Conservation (phyloP, 805 yeast genomes). For the Vanderwaltozyma tropicalis region DNA sequence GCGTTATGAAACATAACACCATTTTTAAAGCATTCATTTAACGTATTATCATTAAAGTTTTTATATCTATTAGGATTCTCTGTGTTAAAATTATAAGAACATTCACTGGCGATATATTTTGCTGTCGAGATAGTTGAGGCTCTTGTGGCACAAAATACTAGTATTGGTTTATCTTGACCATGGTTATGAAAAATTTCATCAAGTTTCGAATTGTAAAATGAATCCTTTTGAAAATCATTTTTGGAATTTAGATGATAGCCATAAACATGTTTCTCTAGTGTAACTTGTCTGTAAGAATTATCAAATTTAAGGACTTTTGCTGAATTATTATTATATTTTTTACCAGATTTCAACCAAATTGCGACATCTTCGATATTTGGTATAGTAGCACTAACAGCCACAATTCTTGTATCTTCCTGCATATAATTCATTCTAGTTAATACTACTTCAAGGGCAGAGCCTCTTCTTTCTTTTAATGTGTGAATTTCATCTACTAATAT, state of each 20-base stretch:
- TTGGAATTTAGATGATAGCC: slow-evolving; percentile 32
- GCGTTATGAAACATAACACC: slow-evolving; percentile 54
- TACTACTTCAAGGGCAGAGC: slow-evolving; percentile 40
- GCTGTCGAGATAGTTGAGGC: slow-evolving; percentile 39
- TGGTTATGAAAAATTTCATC: slow-evolving; percentile 32
- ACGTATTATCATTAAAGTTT: slow-evolving; percentile 6
- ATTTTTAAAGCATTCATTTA: slow-evolving; percentile 8
- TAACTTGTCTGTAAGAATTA: slow-evolving; percentile 39
- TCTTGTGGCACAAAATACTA: slow-evolving; percentile 47
- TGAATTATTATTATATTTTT: slow-evolving; percentile 7
- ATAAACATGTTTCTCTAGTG: slow-evolving; percentile 32
- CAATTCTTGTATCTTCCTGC: slow-evolving; percentile 30
- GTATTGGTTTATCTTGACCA: slow-evolving; percentile 34
- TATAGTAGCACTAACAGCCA: slow-evolving; percentile 44
- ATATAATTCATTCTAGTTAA: slow-evolving; percentile 38
- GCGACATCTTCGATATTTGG: slow-evolving; percentile 43
- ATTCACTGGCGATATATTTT: slow-evolving; percentile 22
- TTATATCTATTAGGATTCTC: not conserved
- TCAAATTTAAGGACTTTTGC: slow-evolving; percentile 36
- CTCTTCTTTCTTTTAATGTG: slow-evolving; percentile 35
- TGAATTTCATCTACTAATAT: slow-evolving; percentile 42
- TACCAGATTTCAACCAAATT: slow-evolving; percentile 31
- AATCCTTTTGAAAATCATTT: slow-evolving; percentile 42
- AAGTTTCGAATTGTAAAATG: slow-evolving; percentile 33
- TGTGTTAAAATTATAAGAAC: not conserved